Evolutionary conservation across 306 rosid species (phyloP).

Genomic region (Ceratonia siliqua): DNA sequence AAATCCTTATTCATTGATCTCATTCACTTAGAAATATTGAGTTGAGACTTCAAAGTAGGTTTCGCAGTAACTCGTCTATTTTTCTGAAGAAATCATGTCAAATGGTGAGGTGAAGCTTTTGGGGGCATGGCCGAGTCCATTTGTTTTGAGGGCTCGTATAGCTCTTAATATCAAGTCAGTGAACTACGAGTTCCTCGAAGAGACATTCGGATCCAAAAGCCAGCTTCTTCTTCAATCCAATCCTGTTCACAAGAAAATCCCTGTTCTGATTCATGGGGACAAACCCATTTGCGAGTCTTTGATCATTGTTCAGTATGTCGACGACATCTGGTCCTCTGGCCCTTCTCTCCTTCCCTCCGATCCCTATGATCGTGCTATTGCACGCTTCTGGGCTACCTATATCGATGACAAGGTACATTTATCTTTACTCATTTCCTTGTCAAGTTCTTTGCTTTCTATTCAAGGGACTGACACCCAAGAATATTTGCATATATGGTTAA

Average conservation of each 20-base stretch:
- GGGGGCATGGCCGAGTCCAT: conserved; percentile 53
- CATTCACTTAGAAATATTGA: no score
- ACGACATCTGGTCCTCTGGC: conserved; percentile 47
- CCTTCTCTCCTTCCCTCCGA: conserved; percentile 55
- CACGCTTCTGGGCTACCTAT: conserved; percentile 56
- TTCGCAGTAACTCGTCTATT: no score
- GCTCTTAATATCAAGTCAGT: conserved; percentile 44
- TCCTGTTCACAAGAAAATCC: conserved; percentile 60
- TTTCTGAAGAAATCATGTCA: conserved; percentile 31
- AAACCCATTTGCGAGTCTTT: conserved; percentile 53
- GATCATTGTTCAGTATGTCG: conserved; percentile 55
- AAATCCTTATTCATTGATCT: no score
- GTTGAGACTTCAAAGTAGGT: no score
- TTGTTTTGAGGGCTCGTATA: conserved; percentile 39
- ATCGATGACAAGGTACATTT: conserved; percentile 47
- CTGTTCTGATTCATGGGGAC: conserved; percentile 45
- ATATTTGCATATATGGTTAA: no score
- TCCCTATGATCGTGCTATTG: conserved; percentile 53
- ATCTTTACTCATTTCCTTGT: background rate
- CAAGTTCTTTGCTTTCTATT: background rate
- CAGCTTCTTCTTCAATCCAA: conserved; percentile 55
- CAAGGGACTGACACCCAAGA: no score
- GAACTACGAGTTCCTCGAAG: conserved; percentile 40
- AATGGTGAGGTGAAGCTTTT: conserved; percentile 41
- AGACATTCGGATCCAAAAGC: conserved; percentile 40